Conservation (phyloP, 805 yeast genomes). For the Starmerella etchellsii region DNA sequence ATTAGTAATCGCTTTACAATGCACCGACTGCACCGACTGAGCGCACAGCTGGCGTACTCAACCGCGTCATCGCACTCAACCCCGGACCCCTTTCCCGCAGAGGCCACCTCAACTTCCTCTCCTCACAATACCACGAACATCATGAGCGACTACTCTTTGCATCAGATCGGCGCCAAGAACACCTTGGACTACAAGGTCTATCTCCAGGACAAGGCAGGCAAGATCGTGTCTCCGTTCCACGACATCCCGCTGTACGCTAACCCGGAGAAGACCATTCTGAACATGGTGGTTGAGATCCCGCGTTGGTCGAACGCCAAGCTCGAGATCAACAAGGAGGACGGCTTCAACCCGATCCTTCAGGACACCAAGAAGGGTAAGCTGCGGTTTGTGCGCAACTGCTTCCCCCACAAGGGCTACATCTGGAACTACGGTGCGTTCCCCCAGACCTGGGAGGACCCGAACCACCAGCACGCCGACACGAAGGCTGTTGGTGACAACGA, state of each 20-base stretch:
- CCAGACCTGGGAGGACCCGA: slow-evolving; percentile 98
- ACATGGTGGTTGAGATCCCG: slow-evolving; percentile 94
- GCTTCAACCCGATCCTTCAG: slow-evolving; percentile 87
- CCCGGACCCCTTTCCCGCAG: neutral
- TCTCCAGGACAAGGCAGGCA: slow-evolving; percentile 76
- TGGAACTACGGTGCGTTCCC: slow-evolving; percentile 99
- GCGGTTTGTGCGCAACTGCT: slow-evolving; percentile 91
- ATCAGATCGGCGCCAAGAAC: slow-evolving; percentile 92
- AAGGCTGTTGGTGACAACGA: slow-evolving; percentile 76
- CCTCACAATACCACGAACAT: neutral
- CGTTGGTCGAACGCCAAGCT: slow-evolving; percentile 97
- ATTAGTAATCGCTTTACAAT: slow-evolving; percentile 5
- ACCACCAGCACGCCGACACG: slow-evolving; percentile 34
- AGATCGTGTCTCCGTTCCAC: slow-evolving; percentile 92
- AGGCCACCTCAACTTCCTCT: slow-evolving; percentile 3
- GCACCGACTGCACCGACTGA: slow-evolving; percentile 11
- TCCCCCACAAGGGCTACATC: slow-evolving; percentile 98
- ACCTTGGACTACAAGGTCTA: slow-evolving; percentile 84
- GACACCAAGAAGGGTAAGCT: slow-evolving; percentile 95
- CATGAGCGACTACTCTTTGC: slow-evolving; percentile 51
- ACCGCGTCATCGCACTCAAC: neutral
- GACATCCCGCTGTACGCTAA: slow-evolving; percentile 88
- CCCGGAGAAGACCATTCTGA: slow-evolving; percentile 74
- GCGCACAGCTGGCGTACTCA: slow-evolving; percentile 9
- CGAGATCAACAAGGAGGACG: slow-evolving; percentile 75